Conservation (phyloP, 2,329 filamentous ascomycete species). For the Aspergillaceae sp. region DNA sequence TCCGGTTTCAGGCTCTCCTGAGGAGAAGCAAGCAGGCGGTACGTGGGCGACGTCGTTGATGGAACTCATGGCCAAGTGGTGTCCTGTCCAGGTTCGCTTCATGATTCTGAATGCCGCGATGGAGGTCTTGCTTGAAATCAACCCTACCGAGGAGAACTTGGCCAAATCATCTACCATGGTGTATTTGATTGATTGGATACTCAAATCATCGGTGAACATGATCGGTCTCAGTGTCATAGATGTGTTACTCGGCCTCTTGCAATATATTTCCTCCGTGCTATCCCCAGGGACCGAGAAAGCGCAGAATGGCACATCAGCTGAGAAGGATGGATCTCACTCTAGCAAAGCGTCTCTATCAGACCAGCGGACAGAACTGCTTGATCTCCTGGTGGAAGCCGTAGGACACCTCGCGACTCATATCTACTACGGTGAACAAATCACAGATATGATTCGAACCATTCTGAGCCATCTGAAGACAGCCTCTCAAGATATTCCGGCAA, state of each 20-base stretch:
- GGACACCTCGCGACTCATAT: conserved; percentile 88
- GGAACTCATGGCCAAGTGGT: conserved; percentile 72
- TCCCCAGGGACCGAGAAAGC: conserved; percentile 44
- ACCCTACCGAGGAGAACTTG: conserved; percentile 61
- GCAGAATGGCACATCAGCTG: conserved; percentile 11
- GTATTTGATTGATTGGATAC: conserved; percentile 68
- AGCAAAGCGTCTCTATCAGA: conserved; percentile 36
- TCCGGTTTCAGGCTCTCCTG: conserved; percentile 41
- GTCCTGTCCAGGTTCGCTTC: conserved; percentile 89
- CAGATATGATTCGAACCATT: conserved; percentile 83
- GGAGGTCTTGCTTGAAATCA: conserved; percentile 62
- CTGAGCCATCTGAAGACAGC: conserved; percentile 66
- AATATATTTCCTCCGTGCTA: conserved; percentile 70
- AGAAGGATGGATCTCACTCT: conserved; percentile 9
- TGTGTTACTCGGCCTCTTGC: conserved; percentile 73
- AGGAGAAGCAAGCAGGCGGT: conserved; percentile 39
- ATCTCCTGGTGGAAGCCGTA: conserved; percentile 69
- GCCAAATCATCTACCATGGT: conserved; percentile 66
- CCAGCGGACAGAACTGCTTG: conserved; percentile 55
- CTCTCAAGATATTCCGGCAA: conserved; percentile 36
- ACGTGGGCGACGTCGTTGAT: conserved; percentile 81
- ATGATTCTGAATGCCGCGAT: conserved; percentile 75
- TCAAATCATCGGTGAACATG: conserved; percentile 83
- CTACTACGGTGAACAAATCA: conserved; percentile 93
- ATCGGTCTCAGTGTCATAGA: conserved; percentile 97